These are phyloP conservation scores for Stephanodiscus triporus DNA, from an alignment of 108 stramenopile species.

Conservation along the genomic window DNA sequence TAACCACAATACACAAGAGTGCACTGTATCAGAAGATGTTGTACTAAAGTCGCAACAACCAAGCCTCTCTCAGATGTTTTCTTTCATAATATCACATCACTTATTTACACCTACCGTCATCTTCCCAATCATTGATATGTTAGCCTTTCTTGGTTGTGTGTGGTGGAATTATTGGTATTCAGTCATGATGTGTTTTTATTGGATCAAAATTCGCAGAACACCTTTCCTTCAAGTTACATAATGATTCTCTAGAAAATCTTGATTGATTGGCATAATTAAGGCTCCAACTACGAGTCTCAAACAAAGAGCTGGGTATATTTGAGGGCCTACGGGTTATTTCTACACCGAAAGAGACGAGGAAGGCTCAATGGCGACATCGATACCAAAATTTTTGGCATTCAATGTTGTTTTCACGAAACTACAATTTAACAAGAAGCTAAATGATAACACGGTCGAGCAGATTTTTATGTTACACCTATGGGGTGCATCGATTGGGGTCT, in stretches of 20 bases:
- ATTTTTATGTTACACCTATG: slow-evolving; percentile 55
- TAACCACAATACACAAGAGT: background rate
- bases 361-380: no score
- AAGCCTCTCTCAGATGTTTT: slow-evolving; percentile 9
- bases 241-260: no score
- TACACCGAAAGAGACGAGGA: no score
- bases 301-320: no score
- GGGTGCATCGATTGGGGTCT: slow-evolving; percentile 93
- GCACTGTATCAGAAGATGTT: background rate
- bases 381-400: no score
- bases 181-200: slow-evolving; percentile 23
- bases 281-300: no score
- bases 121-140: slow-evolving; percentile 26
- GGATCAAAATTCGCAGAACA: slow-evolving; percentile 14
- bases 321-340: no score
- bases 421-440: background rate
- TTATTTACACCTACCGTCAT: slow-evolving; percentile 32
- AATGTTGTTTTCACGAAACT: no score
- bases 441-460: background rate
- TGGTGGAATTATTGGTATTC: slow-evolving; percentile 40
- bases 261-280: no score
- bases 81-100: slow-evolving; percentile 27
- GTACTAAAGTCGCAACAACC: background rate
- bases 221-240: no score
- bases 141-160: slow-evolving; percentile 28